Percentiles rank a stretch among this genome's conserved stretches.
These are phyloP conservation scores for Anisodus tanguticus DNA, from an alignment of 257 asterid genomes.

Conservation along the genomic window DNA sequence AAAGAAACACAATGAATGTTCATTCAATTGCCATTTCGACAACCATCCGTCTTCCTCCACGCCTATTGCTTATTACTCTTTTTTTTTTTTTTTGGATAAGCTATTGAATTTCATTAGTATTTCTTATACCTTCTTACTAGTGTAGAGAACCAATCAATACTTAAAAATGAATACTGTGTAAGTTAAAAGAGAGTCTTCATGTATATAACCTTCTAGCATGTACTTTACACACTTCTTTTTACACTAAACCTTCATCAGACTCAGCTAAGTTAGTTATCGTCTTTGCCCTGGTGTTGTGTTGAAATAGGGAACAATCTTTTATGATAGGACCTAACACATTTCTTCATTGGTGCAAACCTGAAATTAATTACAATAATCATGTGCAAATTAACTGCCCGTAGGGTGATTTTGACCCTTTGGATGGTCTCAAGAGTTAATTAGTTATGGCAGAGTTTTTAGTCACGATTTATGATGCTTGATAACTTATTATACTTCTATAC, in stretches of 20 bases:
- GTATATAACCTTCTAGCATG: neutral
- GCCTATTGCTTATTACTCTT: neutral
- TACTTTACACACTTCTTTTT: neutral
- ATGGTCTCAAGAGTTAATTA: neutral
- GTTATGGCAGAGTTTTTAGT: neutral
- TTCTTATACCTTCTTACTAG: neutral
- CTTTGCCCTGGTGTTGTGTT: neutral
- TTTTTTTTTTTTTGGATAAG: neutral
- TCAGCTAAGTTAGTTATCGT: neutral
- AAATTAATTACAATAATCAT: neutral
- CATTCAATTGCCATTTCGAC: constrained; percentile 10
- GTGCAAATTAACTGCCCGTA: neutral
- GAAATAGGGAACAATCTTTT: neutral
- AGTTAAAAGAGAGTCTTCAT: neutral
- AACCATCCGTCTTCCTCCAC: constrained; percentile 16
- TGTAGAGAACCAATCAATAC: neutral
- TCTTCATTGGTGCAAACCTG: neutral
- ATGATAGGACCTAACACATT: neutral
- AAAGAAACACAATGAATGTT: constrained; percentile 20
- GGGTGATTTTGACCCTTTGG: neutral
- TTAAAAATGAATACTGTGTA: neutral
- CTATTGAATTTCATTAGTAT: neutral
- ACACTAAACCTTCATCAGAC: neutral
- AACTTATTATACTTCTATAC: too few species aligned
- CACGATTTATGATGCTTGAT: neutral